Percentiles rank a stretch among this genome's conserved stretches.
Conservation (phyloP, 768 basidiomycete species). For the Podaxis carcinomalis region DNA sequence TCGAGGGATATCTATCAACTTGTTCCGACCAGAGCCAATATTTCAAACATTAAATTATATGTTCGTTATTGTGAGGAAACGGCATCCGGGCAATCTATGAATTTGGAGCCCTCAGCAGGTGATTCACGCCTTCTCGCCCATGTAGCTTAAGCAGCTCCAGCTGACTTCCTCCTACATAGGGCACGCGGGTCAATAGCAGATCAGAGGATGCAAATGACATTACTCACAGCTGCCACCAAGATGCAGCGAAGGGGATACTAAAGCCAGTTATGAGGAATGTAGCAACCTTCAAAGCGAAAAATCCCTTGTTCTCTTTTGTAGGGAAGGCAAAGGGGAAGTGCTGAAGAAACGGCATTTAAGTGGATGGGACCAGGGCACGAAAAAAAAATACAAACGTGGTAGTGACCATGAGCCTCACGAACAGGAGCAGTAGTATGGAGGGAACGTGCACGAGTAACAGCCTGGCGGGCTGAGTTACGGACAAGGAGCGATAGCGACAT, state of each 20-base stretch:
- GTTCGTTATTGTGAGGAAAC: background rate
- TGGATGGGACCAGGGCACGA: background rate
- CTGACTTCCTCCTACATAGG: conserved; percentile 38
- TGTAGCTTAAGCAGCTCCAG: conserved; percentile 19
- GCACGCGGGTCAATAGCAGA: conserved; percentile 1
- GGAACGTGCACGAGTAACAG: conserved; percentile 25
- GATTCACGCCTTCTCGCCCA: background rate
- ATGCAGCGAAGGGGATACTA: conserved; percentile 62
- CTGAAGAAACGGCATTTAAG: conserved; percentile 24
- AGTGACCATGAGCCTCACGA: conserved; percentile 49
- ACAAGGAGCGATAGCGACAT: conserved; percentile 41
- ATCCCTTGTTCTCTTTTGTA: conserved; percentile 39
- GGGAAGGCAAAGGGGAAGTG: conserved; percentile 56
- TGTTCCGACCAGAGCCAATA: background rate
- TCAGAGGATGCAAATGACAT: background rate
- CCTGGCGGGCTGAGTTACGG: conserved; percentile 35
- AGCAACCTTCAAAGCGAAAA: conserved; percentile 45
- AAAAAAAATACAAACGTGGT: conserved; percentile 42
- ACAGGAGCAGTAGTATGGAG: conserved; percentile 38
- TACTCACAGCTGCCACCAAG: conserved; percentile 61
- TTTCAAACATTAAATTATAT: background rate
- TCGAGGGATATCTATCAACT: background rate
- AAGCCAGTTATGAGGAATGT: conserved; percentile 53
- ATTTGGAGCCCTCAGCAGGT: background rate
- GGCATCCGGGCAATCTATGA: background rate